Evolutionary conservation across 2,329 filamentous ascomycete genomes (phyloP).

Genomic region (Hypoxylon sp.): DNA sequence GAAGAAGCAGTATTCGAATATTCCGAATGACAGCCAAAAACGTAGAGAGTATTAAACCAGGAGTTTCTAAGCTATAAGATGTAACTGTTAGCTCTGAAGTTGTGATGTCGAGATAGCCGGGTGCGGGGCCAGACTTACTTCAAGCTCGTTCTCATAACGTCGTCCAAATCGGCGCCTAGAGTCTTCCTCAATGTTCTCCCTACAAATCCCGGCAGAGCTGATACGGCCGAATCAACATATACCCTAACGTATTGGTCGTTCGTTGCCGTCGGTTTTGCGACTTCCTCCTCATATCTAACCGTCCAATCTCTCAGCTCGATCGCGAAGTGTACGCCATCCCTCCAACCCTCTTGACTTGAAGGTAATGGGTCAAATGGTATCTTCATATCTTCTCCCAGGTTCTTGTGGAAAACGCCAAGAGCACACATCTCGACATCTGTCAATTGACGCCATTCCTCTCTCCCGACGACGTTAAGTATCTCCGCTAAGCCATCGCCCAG

Average conservation of each 20-base stretch:
- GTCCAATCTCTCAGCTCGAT: constrained; percentile 48
- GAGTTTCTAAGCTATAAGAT: background rate
- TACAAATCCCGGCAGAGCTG: constrained; percentile 42
- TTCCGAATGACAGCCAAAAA: background rate
- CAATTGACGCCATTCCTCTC: constrained; percentile 48
- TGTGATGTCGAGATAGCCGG: background rate
- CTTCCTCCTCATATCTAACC: constrained; percentile 45
- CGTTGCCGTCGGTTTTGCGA: constrained; percentile 50
- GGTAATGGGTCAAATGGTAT: constrained; percentile 50
- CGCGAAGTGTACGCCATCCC: constrained; percentile 51
- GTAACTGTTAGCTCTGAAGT: background rate
- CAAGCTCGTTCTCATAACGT: background rate
- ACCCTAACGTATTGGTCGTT: constrained; percentile 53
- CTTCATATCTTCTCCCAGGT: constrained; percentile 51
- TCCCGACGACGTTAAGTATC: constrained; percentile 43
- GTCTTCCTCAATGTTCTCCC: background rate
- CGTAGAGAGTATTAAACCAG: background rate
- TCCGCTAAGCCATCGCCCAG: constrained; percentile 59
- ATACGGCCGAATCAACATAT: constrained; percentile 54
- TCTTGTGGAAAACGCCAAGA: constrained; percentile 49
- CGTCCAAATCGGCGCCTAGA: background rate
- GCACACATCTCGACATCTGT: constrained; percentile 50
- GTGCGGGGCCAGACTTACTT: constrained; percentile 1
- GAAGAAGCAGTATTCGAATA: background rate
- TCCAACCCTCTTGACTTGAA: constrained; percentile 29